Evolutionary conservation across 1,284 basidiomycete species (phyloP), one percentile per base, ranked within the genome.

Genomic region (Grifola frondosa): DNA sequence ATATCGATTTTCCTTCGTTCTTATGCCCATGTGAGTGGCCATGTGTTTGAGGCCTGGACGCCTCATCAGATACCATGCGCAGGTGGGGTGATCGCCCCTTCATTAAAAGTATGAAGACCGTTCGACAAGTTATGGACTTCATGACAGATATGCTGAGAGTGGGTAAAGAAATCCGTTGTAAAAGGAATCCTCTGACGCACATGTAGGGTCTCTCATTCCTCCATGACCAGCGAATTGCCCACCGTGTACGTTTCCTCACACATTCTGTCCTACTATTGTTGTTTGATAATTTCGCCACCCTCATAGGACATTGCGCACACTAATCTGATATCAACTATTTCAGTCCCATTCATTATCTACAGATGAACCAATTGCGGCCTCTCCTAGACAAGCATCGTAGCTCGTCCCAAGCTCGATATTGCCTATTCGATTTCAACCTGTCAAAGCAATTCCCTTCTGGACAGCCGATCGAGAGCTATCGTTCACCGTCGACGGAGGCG

Each of bases 211-310:
- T 45, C 12, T 8, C 26, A 5, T 36, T 40, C 10, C 28, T 45
- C 15, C 44, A 45, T 19, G 21, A 23, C 1, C 20, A 45, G 12
- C n/a, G 37, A 4, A 45, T 45, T n/a, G 44, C 37, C 8, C 44
- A 45, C 25, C 20, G 44, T 21, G 44, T 45, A 30, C 7, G 44
- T 38, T n/a, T n/a, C n/a, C n/a, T n/a, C n/a, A n/a, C n/a, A n/a
- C n/a, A n/a, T n/a, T n/a, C n/a, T n/a, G n/a, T n/a, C n/a, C n/a
- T n/a, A n/a, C n/a, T n/a, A n/a, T n/a, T n/a, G n/a, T n/a, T n/a
- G n/a, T n/a, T n/a, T n/a, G n/a, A n/a, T n/a, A n/a, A n/a, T n/a
- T n/a, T n/a, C n/a, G n/a, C n/a, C n/a, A n/a, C n/a, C n/a, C n/a
- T n/a, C n/a, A n/a, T n/a, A n/a, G n/a, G n/a, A n/a, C n/a, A n/a